Evolutionary conservation across 805 yeast genomes (phyloP), one percentile per base, ranked within the genome.

Genomic region (Diddensiella transvaalensis): DNA sequence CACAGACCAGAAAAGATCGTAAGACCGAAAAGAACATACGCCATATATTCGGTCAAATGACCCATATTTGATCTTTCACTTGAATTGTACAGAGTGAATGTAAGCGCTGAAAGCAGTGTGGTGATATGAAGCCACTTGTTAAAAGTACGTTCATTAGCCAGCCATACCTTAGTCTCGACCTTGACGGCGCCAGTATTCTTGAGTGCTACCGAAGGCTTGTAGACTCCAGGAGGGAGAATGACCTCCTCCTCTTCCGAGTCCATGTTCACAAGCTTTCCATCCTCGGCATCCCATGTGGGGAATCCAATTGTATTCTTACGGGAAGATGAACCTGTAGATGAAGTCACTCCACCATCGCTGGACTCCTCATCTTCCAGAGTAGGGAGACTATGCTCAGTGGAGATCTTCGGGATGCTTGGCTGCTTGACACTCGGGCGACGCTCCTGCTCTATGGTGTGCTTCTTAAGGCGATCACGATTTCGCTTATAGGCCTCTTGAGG

Each of bases 131-230:
- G 74, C 99, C 99, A 93, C 67, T 95, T 79, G 73, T 87, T 84
- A 71, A 90, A 91, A 2, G 99, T 93, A 67, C 99, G 84, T 71
- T 93, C 99, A 63, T 93, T 93, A 23, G 99, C 99, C 55, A 93
- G 75, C 97, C 98, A 93, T 11, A 93, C 99, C 64, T 93, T 93
- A 24, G 98, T 95, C 71, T 93, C 99, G 50, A 93, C 90, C 68
- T 86, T 89, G 48, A 89, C 79, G 1, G 96, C 93, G 4, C 96
- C 96, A 22, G 90, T 83, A 65, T 89, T 89, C 62, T 90, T 86
- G 59, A 91, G 75, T 68, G 86, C 79, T 26, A 75, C 72, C 22
- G 77, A 79, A 47, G 99, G 99, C 62, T 84, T 86, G 40, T 74
- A 73, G 18, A 91, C 98, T 13, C 98, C 98, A 1, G 85, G 81